Evolutionary conservation across 2,329 filamentous ascomycete species (phyloP), one percentile per base, ranked within the genome.

Genomic region (Raffaelea deltoideospora): DNA sequence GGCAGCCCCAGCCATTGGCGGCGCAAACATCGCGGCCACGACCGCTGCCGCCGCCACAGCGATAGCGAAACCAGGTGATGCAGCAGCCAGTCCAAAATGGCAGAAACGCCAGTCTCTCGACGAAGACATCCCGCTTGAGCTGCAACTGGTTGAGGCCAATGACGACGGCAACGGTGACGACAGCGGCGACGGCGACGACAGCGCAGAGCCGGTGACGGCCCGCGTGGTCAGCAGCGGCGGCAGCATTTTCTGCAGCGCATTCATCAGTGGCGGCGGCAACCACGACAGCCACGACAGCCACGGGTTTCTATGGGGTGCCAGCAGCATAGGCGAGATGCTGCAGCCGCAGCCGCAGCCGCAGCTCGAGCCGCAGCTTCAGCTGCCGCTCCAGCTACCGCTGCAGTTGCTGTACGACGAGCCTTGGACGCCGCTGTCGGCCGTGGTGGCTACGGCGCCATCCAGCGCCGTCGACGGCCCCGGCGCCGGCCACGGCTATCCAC

Each of bases 311-410:
- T 57, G 56, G 52, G 48, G 47, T 21, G 43, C 47, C 26, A 42
- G 41, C 13, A 60, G 63, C 29, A 69, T 69, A 41, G 63, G 65
- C 41, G 57, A 62, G 47, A 47, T 65, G 24, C 47, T 68, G 34
- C 19, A 10, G 34, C 7, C 9, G 30, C 4, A 27, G 31, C 19
- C 19, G 15, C 33, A 26, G 26, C 15, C 5, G 28, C 26, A 19
- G 19, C 23, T 11, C 7, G 10, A 18, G 15, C 20, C 17, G 14
- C 32, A 27, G 18, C 37, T 18, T 14, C 29, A 14, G 29, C 24
- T 26, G 24, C 7, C 14, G 14, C 14, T 29, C 8, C 27, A 6
- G 27, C 27, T n/a, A 14, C 29, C 29, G 29, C 29, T 31, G 9
- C n/a, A n/a, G 29, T 18, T 17, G 29, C 15, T 31, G 33, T 33